phyloP scores from a whole-genome alignment of 2,329 filamentous ascomycete genomes.

The Elsinoe fawcettii region DNA sequence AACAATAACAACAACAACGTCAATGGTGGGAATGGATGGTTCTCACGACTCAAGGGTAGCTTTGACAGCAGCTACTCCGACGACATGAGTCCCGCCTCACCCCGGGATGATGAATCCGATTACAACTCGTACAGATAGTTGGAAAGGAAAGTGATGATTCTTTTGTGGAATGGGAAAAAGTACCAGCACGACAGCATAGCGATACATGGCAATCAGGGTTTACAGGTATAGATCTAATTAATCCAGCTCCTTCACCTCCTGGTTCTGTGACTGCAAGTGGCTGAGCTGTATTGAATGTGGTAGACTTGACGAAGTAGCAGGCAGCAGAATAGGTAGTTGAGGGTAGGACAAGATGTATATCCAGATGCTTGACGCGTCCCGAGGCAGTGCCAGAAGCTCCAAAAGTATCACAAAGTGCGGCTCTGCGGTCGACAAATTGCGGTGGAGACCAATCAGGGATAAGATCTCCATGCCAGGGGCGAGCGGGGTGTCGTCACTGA shows the following conservation, averaged over 20 bases:
- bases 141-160: conserved; percentile 1
- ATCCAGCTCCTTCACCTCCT: neutral
- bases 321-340: conserved; percentile 8
- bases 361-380: conserved; percentile 9
- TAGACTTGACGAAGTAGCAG: neutral
- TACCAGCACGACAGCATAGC: neutral
- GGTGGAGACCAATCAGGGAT: conserved; percentile 3
- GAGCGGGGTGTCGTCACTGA: conserved; percentile 1
- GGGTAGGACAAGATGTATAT: too few species aligned
- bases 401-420: neutral
- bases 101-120: conserved; percentile 16
- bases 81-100: conserved; percentile 3
- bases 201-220: neutral
- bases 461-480: conserved; percentile 3
- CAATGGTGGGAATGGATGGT: conserved; percentile 17
- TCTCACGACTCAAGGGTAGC: conserved; percentile 18
- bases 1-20: neutral
- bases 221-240: conserved; percentile 6
- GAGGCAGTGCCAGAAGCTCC: neutral
- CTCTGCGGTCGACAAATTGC: neutral
- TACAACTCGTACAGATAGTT: conserved; percentile 17
- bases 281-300: neutral
- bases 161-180: neutral
- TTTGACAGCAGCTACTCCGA: conserved; percentile 15
- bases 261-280: neutral